Base-by-base conservation (phyloP, 116 monocot species). In the Dioscorea cayenensis region DNA sequence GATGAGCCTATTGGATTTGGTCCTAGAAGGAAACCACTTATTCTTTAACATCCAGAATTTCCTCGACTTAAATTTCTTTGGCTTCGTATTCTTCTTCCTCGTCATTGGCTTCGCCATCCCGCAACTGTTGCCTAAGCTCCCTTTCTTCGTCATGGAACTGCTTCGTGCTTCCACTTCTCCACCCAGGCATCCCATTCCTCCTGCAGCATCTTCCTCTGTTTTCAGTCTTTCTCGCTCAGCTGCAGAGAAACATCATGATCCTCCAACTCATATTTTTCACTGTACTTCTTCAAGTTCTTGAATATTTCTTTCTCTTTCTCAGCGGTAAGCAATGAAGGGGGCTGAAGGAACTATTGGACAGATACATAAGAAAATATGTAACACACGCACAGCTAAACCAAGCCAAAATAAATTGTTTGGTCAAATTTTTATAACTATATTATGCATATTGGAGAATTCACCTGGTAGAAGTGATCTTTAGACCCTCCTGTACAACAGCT, bases 231-330 rank as follows among this genome's bases (percentile, higher is more conserved):
- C 75, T 95, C 95, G 36, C 85, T 95, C 49, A 92, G 71, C 51
- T 78, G 81, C 73, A 85, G n/a, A 6, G 85, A 95, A 20, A 87
- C 92, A 60, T 95, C 95, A 72, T 95, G 92, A 60, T 95, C 95
- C 72, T 95, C 95, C 3, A 65, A 78, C 66, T 92, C 92, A 20
- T 95, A 95, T 51, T 95, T 95, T 76, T 89, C 92, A 89, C 92
- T 92, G 80, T 95, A 95, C 68, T 80, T 87, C 78, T 81, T 87
- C 82, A 95, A 63, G 72, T 95, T 95, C 83, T 82, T 89, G 0
- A 72, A 52, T 19, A 95, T 87, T 76, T 92, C 92, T 25, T 92
- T 92, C 49, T 89, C 95, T 38, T 92, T 87, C 74, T 92, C 95
- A 2, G 81, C 43, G 19, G 64, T 92, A 67, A 95, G 66, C 3